Conservation (phyloP, 441 rosid genomes). For the Theobroma grandiflorum region DNA sequence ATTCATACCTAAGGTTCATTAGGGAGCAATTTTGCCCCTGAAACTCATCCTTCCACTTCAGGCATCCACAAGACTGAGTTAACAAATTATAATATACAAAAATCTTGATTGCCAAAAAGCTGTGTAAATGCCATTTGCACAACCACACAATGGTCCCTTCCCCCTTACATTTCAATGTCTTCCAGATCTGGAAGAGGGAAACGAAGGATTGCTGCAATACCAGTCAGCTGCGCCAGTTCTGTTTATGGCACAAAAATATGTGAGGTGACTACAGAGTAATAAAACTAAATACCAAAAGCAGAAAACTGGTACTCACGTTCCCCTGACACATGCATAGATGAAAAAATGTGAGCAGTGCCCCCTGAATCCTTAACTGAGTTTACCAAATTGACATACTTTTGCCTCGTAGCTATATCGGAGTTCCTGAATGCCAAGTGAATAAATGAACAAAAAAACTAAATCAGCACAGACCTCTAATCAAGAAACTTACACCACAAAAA, state of each 20-base stretch:
- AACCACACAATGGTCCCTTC: conserved; percentile 6
- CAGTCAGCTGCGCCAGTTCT: conserved; percentile 87
- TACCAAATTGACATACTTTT: too few species aligned
- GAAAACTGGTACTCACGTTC: background rate
- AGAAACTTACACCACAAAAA: too few species aligned
- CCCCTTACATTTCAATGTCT: conserved; percentile 86
- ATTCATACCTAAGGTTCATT: too few species aligned
- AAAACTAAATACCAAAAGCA: background rate
- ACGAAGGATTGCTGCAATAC: conserved; percentile 91
- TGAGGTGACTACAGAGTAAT: background rate
- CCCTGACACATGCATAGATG: too few species aligned
- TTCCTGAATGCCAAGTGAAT: too few species aligned
- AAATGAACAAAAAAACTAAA: too few species aligned
- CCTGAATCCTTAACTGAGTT: too few species aligned
- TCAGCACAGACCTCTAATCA: too few species aligned
- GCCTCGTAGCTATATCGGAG: too few species aligned
- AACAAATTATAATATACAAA: background rate
- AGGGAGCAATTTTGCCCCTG: background rate
- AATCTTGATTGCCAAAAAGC: background rate
- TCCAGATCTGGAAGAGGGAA: conserved; percentile 96
- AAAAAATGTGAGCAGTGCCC: too few species aligned
- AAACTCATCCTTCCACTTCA: background rate
- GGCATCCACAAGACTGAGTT: background rate
- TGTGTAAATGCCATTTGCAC: background rate
- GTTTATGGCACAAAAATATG: conserved; percentile 22